Base-by-base conservation (phyloP, 345 rosid species). In the Anastatica hierochuntica region DNA sequence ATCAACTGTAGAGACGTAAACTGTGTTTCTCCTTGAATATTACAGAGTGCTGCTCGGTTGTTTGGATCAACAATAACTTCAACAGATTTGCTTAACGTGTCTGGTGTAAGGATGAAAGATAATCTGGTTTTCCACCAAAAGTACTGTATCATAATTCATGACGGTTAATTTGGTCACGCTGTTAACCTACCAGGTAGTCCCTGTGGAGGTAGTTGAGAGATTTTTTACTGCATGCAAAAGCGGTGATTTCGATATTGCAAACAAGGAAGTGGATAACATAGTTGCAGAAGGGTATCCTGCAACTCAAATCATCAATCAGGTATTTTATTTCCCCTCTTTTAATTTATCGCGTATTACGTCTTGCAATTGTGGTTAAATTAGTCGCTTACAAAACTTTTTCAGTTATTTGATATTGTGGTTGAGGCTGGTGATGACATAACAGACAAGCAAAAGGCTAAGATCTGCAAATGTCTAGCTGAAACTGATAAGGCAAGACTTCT, bases 271-370 rank as follows among this genome's bases (percentile, higher is more conserved):
- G 55, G 78, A 74, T 68, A 64, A 76, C 55, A 60, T 83, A 43
- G 84, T 83, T 46, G 88, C 87, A 17, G 97, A 88, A 63, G 99
- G 97, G 29, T 85, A 80, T 76, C 95, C 97, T 11, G 95, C 78
- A 41, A 80, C 95, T 60, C 90, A 88, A 73, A 69, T 88, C 79
- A 80, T 88, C 69, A 67, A 76, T 58, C 94, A 83, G 88, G 97
- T 88, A 7, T 26, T 11, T 6, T 42, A 53, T 49, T 42, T 55
- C n/a, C 38, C 41, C 37, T 49, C 48, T 15, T 42, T 19, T n/a
- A 19, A 6, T 60, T 14, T n/a, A 4, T 13, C 5, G 9, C 45
- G 9, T 14, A 49, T 13, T 14, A 30, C n/a, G 12, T 16, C 43
- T 5, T 8, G 23, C 49, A 21, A 1, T 37, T 30, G 14, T 30